These are phyloP conservation scores for Apophysomyces sp. DNA, from an alignment of 371 early-diverging fungal species.

Conservation along the genomic window DNA sequence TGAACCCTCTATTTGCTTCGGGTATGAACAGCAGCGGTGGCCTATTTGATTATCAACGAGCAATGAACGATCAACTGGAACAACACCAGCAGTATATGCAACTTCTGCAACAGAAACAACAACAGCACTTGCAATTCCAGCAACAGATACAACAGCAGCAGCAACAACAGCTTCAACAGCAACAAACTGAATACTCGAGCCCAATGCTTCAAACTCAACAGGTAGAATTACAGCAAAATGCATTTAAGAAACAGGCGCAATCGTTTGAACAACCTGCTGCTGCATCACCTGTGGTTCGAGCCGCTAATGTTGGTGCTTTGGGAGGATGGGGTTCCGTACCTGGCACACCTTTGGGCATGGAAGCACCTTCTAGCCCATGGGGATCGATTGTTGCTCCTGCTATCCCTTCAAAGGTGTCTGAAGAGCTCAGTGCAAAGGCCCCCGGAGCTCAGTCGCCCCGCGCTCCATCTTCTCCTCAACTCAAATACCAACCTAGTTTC, in stretches of 20 bases:
- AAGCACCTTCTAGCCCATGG: slow-evolving; percentile 36
- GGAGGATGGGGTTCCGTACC: slow-evolving; percentile 41
- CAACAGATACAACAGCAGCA: slow-evolving; percentile 29
- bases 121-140: slow-evolving; percentile 17
- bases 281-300: slow-evolving; percentile 24
- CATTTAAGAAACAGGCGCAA: slow-evolving; percentile 1
- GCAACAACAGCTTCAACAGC: slow-evolving; percentile 18
- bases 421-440: slow-evolving; percentile 30
- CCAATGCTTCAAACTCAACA: slow-evolving; percentile 13
- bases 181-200: slow-evolving; percentile 3
- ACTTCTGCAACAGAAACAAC: slow-evolving; percentile 22
- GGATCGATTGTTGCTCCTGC: slow-evolving; percentile 31
- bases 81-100: slow-evolving; percentile 43
- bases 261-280: neutral
- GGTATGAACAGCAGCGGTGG: slow-evolving; percentile 19
- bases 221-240: slow-evolving; percentile 12
- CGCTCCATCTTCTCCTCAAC: slow-evolving; percentile 27
- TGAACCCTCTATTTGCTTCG: slow-evolving; percentile 35
- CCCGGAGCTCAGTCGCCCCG: slow-evolving; percentile 32
- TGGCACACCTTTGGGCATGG: slow-evolving; percentile 39
- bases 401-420: slow-evolving; percentile 25
- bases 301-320: slow-evolving; percentile 15
- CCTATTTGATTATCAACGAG: slow-evolving; percentile 39
- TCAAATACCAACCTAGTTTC: neutral
- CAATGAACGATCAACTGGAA: slow-evolving; percentile 26